phyloP scores from a whole-genome alignment of 2,329 filamentous ascomycete genomes.

The Beauveria caledonica region DNA sequence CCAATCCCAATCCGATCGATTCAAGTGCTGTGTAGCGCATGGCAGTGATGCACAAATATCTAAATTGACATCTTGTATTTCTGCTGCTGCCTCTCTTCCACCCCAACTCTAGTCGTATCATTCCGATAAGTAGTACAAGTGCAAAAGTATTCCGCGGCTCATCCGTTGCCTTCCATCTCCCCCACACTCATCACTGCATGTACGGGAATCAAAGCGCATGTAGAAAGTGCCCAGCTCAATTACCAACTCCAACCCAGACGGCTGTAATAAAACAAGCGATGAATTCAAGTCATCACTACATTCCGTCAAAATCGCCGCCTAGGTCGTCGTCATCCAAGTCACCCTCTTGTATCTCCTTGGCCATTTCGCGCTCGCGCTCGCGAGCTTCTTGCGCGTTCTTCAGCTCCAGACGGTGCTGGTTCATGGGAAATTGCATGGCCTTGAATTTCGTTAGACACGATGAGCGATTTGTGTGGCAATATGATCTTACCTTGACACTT shows the following conservation, averaged over 20 bases:
- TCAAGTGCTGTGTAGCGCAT: background rate
- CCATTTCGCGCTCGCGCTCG: conserved; percentile 91
- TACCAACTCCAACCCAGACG: background rate
- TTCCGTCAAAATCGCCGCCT: conserved; percentile 90
- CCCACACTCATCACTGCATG: background rate
- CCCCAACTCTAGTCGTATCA: conserved; percentile 1
- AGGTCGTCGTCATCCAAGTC: conserved; percentile 96
- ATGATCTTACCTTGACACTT: conserved; percentile 75
- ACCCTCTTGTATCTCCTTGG: conserved; percentile 97
- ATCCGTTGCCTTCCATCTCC: background rate
- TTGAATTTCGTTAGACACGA: conserved; percentile 27
- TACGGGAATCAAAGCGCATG: background rate
- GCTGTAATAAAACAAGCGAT: conserved; percentile 2
- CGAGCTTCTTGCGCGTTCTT: conserved; percentile 99
- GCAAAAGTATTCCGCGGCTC: background rate
- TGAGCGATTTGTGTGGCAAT: background rate
- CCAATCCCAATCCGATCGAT: background rate
- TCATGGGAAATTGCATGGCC: conserved; percentile 99
- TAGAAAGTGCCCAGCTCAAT: background rate
- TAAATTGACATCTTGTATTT: background rate
- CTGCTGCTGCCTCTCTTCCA: background rate
- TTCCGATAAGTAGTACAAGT: conserved; percentile 9
- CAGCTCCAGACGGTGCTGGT: conserved; percentile 91
- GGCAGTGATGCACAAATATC: background rate
- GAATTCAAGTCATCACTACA: conserved; percentile 46